Conservation (phyloP, 345 rosid species). For the Jatropha curcas region DNA sequence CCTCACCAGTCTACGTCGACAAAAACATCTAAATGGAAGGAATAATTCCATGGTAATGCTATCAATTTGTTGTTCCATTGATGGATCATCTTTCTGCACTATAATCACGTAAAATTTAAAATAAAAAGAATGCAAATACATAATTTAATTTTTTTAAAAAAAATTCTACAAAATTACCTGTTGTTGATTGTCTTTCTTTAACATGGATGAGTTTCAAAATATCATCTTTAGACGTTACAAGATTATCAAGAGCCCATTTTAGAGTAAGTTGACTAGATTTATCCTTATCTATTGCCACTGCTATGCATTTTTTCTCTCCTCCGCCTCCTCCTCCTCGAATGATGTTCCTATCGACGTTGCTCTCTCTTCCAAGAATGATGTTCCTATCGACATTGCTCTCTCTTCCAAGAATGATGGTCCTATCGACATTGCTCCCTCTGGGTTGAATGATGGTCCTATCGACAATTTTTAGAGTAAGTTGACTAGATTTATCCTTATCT, state of each 20-base stretch:
- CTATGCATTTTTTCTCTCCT: not conserved
- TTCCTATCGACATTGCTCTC: too few species aligned
- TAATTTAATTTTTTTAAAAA: not conserved
- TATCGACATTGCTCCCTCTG: too few species aligned
- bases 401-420: too few species aligned
- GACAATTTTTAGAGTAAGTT: constrained; percentile 19
- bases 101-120: not conserved
- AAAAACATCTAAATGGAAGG: constrained; percentile 59
- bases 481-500: constrained; percentile 25
- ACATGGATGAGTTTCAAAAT: constrained; percentile 64
- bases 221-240: constrained; percentile 13
- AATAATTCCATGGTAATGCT: constrained; percentile 31
- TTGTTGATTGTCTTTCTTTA: constrained; percentile 28
- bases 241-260: constrained; percentile 25
- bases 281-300: constrained; percentile 28
- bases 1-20: constrained; percentile 56
- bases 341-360: not conserved
- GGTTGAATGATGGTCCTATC: too few species aligned
- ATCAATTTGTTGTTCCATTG: constrained; percentile 24
- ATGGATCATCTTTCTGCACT: constrained; percentile 9
- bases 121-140: not conserved
- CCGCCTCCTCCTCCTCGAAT: not conserved
- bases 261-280: constrained; percentile 23
- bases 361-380: too few species aligned
- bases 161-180: not conserved